Evolutionary conservation across 148 eudicot genomes (phyloP).

Genomic region (Persicaria tinctoria): DNA sequence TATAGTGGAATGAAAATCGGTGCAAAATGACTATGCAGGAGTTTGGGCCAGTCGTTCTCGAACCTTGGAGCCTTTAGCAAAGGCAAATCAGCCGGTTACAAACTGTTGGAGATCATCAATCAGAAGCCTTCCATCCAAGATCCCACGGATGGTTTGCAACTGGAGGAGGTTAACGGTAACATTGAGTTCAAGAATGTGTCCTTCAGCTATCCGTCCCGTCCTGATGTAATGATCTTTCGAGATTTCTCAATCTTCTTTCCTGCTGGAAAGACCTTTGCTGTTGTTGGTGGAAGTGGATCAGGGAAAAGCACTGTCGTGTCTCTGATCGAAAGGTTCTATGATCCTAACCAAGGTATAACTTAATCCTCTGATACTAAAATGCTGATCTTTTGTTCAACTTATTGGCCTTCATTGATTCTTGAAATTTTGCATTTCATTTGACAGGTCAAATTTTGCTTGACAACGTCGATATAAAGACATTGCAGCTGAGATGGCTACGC

Average conservation of each 20-base stretch:
- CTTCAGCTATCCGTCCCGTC: constrained; percentile 95
- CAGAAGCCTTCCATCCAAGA: constrained; percentile 89
- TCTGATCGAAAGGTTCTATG: constrained; percentile 92
- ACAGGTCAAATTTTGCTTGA: constrained; percentile 87
- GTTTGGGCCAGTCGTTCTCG: constrained; percentile 97
- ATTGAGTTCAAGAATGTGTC: constrained; percentile 87
- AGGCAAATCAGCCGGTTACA: constrained; percentile 96
- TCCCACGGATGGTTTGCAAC: constrained; percentile 54
- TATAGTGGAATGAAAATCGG: neutral
- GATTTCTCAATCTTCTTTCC: constrained; percentile 93
- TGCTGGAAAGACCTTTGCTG: constrained; percentile 95
- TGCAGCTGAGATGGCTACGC: constrained; percentile 82
- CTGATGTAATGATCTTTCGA: constrained; percentile 85
- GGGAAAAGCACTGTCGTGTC: constrained; percentile 98
- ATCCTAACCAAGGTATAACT: constrained; percentile 65
- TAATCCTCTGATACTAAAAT: neutral
- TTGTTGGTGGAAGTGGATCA: constrained; percentile 98
- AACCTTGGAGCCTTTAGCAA: constrained; percentile 99
- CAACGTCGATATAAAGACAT: constrained; percentile 69
- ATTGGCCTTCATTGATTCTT: neutral
- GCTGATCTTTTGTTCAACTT: neutral
- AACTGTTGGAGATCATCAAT: constrained; percentile 91
- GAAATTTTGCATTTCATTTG: neutral
- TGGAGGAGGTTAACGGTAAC: constrained; percentile 71
- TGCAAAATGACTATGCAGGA: constrained; percentile 37